phyloP scores from a whole-genome alignment of 805 yeast genomes.

The Metschnikowia arizonensis region DNA sequence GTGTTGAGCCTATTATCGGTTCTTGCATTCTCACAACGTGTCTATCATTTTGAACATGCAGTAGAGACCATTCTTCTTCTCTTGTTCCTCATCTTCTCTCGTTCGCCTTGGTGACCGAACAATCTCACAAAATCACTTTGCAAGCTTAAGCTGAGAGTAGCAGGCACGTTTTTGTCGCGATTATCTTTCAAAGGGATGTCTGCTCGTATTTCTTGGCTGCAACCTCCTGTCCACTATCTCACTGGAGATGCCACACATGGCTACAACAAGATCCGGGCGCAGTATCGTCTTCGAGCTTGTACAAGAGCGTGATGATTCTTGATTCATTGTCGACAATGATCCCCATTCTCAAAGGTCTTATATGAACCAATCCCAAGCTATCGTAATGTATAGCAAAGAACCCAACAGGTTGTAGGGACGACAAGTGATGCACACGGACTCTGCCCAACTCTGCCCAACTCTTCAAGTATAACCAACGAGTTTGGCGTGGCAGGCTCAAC shows the following conservation, averaged over 20 bases:
- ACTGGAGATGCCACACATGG: slow-evolving; percentile 88
- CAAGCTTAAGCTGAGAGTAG: slow-evolving; percentile 61
- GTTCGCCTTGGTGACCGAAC: slow-evolving; percentile 34
- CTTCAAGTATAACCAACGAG: slow-evolving; percentile 85
- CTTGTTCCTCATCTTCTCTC: slow-evolving; percentile 32
- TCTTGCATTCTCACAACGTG: slow-evolving; percentile 8
- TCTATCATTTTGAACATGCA: slow-evolving; percentile 53
- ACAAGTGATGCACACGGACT: slow-evolving; percentile 84
- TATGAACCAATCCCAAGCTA: slow-evolving; percentile 69
- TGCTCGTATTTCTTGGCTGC: slow-evolving; percentile 88
- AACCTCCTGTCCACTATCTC: slow-evolving; percentile 68
- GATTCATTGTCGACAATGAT: slow-evolving; percentile 72
- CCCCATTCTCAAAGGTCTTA: slow-evolving; percentile 83
- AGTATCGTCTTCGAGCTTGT: slow-evolving; percentile 79
- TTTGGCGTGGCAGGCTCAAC: slow-evolving; percentile 75
- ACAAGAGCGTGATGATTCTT: slow-evolving; percentile 82
- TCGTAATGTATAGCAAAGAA: slow-evolving; percentile 98
- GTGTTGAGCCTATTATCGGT: too few relatives aligned
- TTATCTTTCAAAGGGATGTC: slow-evolving; percentile 64
- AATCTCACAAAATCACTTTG: slow-evolving; percentile 80
- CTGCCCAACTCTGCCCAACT: slow-evolving; percentile 97
- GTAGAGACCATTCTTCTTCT: slow-evolving; percentile 47
- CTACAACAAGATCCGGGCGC: slow-evolving; percentile 96
- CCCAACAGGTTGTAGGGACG: slow-evolving; percentile 89
- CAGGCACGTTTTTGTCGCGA: slow-evolving; percentile 25